Percentiles rank a stretch among this genome's conserved stretches.
These are phyloP conservation scores for Porcisia hertigi DNA, from an alignment of 208 protist genomes.

Conservation along the genomic window DNA sequence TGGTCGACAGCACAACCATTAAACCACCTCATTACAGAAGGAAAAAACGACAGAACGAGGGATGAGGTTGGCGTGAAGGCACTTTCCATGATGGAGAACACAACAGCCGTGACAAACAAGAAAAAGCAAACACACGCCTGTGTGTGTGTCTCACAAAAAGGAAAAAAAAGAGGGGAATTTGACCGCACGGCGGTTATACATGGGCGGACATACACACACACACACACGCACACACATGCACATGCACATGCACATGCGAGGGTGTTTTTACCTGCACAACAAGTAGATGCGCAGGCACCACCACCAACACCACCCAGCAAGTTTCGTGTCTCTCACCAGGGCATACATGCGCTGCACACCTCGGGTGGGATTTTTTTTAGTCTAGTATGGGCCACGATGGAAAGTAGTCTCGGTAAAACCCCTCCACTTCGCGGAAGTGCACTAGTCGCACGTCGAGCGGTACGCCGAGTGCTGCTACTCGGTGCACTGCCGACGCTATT, in stretches of 20 bases:
- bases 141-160: background rate
- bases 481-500: conserved; percentile 17
- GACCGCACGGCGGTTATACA: background rate
- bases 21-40: background rate
- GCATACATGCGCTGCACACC: too few relatives aligned
- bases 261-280: background rate
- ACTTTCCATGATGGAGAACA: too few relatives aligned
- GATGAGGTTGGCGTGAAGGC: too few relatives aligned
- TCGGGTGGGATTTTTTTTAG: background rate
- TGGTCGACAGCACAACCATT: background rate
- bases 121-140: background rate
- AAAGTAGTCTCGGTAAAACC: conserved; percentile 22
- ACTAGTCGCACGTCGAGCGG: conserved; percentile 49
- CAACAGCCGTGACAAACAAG: background rate
- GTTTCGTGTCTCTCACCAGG: background rate
- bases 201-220: background rate
- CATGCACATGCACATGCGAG: too few relatives aligned
- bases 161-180: background rate
- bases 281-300: background rate
- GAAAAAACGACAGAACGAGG: background rate
- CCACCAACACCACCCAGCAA: background rate
- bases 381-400: conserved; percentile 14
- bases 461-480: conserved; percentile 28
- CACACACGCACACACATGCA: background rate
- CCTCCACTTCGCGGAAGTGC: conserved; percentile 33